phyloP scores from a whole-genome alignment of 768 basidiomycete genomes.

The Auricularia sp. region DNA sequence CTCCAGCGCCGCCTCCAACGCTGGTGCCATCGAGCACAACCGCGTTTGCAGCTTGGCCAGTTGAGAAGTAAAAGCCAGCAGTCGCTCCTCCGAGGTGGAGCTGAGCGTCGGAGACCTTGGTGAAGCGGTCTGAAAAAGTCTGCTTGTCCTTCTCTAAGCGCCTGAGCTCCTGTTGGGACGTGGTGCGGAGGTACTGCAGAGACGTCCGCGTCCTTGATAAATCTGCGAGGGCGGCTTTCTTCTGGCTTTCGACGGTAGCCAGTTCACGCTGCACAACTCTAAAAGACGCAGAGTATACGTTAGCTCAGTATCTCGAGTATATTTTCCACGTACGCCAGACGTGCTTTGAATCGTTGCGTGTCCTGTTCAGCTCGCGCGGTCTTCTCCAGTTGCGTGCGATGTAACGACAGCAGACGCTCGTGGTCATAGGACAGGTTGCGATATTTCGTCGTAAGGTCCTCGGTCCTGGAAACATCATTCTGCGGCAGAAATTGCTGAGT shows the following conservation, averaged over 20 bases:
- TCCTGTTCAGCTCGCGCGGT: constrained; percentile 73
- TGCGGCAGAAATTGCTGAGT: constrained; percentile 16
- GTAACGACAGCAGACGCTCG: constrained; percentile 61
- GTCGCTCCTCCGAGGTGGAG: constrained; percentile 40
- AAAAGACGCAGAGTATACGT: constrained; percentile 2
- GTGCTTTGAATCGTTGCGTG: constrained; percentile 60
- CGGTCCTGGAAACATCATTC: constrained; percentile 73
- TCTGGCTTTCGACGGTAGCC: constrained; percentile 49
- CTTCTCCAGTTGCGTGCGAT: constrained; percentile 46
- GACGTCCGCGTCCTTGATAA: constrained; percentile 63
- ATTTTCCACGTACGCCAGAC: constrained; percentile 48
- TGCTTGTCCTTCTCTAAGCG: constrained; percentile 76
- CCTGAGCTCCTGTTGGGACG: constrained; percentile 63
- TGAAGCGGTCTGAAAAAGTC: constrained; percentile 64
- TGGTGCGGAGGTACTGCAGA: constrained; percentile 57
- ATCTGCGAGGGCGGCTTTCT: constrained; percentile 61
- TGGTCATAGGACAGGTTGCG: constrained; percentile 74
- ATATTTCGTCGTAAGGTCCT: constrained; percentile 63
- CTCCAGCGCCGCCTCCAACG: constrained; percentile 41
- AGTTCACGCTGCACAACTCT: constrained; percentile 47
- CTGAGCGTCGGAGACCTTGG: constrained; percentile 60
- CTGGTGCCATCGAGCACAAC: constrained; percentile 27
- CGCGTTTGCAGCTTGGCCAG: constrained; percentile 35
- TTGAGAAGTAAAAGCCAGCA: constrained; percentile 39
- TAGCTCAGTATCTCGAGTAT: not conserved